Conservation (phyloP, 2,329 filamentous ascomycete genomes). For the Dichotomopilus funicola region DNA sequence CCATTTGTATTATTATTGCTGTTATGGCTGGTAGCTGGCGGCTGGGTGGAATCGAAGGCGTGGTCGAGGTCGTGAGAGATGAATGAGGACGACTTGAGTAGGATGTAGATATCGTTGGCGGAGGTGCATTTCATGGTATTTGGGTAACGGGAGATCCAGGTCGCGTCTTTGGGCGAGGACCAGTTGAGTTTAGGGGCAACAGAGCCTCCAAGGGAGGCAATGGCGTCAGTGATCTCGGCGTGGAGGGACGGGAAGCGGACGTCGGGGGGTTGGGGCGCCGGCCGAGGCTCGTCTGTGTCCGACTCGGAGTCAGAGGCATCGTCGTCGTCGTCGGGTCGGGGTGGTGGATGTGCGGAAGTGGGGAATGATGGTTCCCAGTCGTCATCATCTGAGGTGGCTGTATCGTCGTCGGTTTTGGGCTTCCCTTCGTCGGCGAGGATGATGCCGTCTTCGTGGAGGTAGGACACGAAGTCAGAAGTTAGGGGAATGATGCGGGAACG, state of each 20-base stretch:
- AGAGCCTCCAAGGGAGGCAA: conserved; percentile 73
- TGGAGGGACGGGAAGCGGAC: conserved; percentile 66
- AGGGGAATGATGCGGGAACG: conserved; percentile 82
- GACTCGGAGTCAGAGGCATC: conserved; percentile 43
- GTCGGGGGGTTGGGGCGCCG: conserved; percentile 41
- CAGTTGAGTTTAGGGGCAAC: conserved; percentile 95
- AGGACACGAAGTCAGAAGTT: conserved; percentile 67
- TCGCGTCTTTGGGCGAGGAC: conserved; percentile 93
- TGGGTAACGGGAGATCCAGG: conserved; percentile 75
- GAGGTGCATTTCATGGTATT: conserved; percentile 89
- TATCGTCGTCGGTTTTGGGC: conserved; percentile 39
- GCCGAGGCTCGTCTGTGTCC: conserved; percentile 43
- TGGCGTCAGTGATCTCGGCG: conserved; percentile 66
- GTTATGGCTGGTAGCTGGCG: conserved; percentile 26
- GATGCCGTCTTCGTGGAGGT: conserved; percentile 89
- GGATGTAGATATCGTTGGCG: conserved; percentile 85
- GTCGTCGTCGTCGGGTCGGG: conserved; percentile 34
- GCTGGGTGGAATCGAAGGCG: conserved; percentile 73
- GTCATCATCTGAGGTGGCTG: conserved; percentile 38
- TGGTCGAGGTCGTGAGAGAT: conserved; percentile 91
- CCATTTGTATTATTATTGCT: conserved; percentile 27
- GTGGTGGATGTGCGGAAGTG: conserved; percentile 26
- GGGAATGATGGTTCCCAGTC: conserved; percentile 42
- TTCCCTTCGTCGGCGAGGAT: conserved; percentile 63
- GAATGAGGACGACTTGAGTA: conserved; percentile 92